Percentiles rank a stretch among this genome's conserved stretches.
Evolutionary conservation across 1,139 yeast genomes (phyloP).

Genomic region (Pichiaceae sp.): DNA sequence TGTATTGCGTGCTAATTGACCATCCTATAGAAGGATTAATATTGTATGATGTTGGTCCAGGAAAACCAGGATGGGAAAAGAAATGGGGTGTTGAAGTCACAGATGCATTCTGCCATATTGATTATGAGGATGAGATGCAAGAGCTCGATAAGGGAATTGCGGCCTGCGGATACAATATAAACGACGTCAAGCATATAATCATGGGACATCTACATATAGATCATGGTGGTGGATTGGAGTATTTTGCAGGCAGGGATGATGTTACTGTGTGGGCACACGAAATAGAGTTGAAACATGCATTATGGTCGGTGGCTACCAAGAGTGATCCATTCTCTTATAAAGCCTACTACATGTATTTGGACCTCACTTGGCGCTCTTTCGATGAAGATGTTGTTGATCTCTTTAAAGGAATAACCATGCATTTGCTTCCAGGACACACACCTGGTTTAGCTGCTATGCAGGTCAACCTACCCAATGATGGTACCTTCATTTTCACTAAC

Average conservation of each 20-base stretch:
- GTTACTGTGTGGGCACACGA: slow-evolving; percentile 4
- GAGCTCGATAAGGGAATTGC: slow-evolving; percentile 2
- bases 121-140: slow-evolving; percentile 4
- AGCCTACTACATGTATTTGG: slow-evolving; percentile 4
- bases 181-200: slow-evolving; percentile 4
- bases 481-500: slow-evolving; percentile 4
- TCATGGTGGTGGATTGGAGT: slow-evolving; percentile 5
- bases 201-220: slow-evolving; percentile 5
- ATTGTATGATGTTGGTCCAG: slow-evolving; percentile 5
- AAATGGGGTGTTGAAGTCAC: slow-evolving; percentile 4
- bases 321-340: slow-evolving; percentile 3
- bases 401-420: slow-evolving; percentile 2
- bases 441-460: slow-evolving; percentile 4
- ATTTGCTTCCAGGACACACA: slow-evolving; percentile 4
- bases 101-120: slow-evolving; percentile 3
- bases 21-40: slow-evolving; percentile 4
- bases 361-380: slow-evolving; percentile 4
- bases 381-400: slow-evolving; percentile 3
- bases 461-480: slow-evolving; percentile 3
- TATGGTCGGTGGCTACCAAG: slow-evolving; percentile 5
- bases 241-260: slow-evolving; percentile 2
- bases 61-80: slow-evolving; percentile 4
- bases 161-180: slow-evolving; percentile 3
- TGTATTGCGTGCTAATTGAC: slow-evolving; percentile 4
- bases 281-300: slow-evolving; percentile 4